Evolutionary conservation across 495 filamentous ascomycete species (phyloP).

Genomic region (Aspergillus campestris): DNA sequence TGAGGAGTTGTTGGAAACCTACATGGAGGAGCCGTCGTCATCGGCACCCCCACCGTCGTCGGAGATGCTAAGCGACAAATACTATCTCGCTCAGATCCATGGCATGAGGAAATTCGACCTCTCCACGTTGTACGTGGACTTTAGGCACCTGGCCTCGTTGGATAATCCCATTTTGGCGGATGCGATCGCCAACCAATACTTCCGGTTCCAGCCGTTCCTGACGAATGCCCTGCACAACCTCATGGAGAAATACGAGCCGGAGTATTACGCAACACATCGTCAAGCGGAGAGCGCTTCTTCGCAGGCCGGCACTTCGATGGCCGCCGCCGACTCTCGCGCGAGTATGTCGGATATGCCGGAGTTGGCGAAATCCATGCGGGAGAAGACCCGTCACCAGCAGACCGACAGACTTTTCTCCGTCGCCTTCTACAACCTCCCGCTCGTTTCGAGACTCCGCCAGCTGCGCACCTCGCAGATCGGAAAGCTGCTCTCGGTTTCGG

Average conservation of each 20-base stretch:
- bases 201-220: slow-evolving; percentile 89
- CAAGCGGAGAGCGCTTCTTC: slow-evolving; percentile 57
- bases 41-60: slow-evolving; percentile 70
- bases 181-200: slow-evolving; percentile 83
- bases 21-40: slow-evolving; percentile 62
- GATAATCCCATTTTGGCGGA: slow-evolving; percentile 67
- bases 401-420: slow-evolving; percentile 93
- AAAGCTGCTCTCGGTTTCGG: slow-evolving; percentile 86
- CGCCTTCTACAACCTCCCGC: slow-evolving; percentile 92
- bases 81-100: slow-evolving; percentile 94
- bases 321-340: slow-evolving; percentile 46
- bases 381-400: slow-evolving; percentile 82
- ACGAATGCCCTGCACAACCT: slow-evolving; percentile 84
- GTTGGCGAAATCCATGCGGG: slow-evolving; percentile 23
- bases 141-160: slow-evolving; percentile 66
- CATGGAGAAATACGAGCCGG: slow-evolving; percentile 87
- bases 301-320: slow-evolving; percentile 58
- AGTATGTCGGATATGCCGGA: slow-evolving; percentile 53
- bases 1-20: slow-evolving; percentile 83
- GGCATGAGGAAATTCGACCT: slow-evolving; percentile 75
- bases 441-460: slow-evolving; percentile 85
- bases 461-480: slow-evolving; percentile 88
- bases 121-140: slow-evolving; percentile 98
- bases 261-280: slow-evolving; percentile 85
- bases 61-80: slow-evolving; percentile 72